Evolutionary conservation across 2,329 filamentous ascomycete species (phyloP), one percentile per base, ranked within the genome.

Genomic region (Thermomyces lanuginosus): DNA sequence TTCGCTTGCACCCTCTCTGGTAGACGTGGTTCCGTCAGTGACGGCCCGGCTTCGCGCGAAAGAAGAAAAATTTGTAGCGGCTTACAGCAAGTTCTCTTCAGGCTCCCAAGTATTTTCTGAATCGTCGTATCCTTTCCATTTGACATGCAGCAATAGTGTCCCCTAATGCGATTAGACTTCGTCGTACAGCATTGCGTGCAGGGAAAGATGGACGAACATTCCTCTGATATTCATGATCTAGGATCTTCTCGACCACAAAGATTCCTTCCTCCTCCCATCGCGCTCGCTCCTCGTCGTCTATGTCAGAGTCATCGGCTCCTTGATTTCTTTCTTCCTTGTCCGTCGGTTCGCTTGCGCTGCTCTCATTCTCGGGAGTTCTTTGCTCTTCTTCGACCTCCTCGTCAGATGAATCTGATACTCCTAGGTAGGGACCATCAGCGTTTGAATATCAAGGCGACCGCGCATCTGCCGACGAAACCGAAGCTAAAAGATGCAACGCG

Each of bases 81-180:
- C 53, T 30, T 48, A 59, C 49, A 56, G 24, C 4, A 60, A 39
- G 24, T 58, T 55, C 5, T 53, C 49, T 37, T 63, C 58, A 1
- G 57, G 56, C 31, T 63, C 60, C 39, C 51, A 41, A 2, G 60
- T 63, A 24, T 63, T 58, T n/a, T 41, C 36, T 2, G 48, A 45
- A 4, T 55, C 40, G 2, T 55, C 46, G 27, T 60, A 63, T 4
- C 55, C 58, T 34, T 55, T 53, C 60, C 60, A 63, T 37, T 62
- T 62, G 16, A 62, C 56, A 5, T 47, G 36, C 11, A 60, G 48
- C 18, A 49, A 31, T 13, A 61, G 40, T 10, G 40, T 40, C 17
- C 48, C 48, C 55, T 59, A 21, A 10, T 35, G 16, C 13, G 9
- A n/a, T n/a, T n/a, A n/a, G n/a, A n/a, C n/a, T n/a, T n/a, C n/a